Base-by-base conservation (phyloP, 75 land plant genomes). In the Selaginella moellendorffii region DNA sequence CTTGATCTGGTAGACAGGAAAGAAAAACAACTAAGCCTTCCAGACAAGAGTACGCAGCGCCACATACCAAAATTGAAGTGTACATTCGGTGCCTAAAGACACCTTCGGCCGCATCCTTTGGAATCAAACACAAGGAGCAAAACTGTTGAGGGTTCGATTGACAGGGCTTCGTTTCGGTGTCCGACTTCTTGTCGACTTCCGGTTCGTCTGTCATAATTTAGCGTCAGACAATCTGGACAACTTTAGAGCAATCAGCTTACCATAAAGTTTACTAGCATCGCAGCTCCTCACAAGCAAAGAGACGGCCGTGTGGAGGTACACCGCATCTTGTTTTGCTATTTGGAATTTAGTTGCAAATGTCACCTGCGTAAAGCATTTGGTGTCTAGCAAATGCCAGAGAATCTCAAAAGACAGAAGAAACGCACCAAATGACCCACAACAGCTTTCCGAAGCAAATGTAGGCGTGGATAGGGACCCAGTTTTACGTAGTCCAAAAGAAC, bases 1-100 rank as follows among this genome's bases (percentile, higher is more conserved):
- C 29, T 72, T 66, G 30, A 72, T 72, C 74, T 72, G 70, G 22
- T n/a, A n/a, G n/a, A n/a, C n/a, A n/a, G n/a, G n/a, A n/a, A n/a
- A n/a, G n/a, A n/a, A n/a, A n/a, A n/a, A n/a, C n/a, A n/a, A n/a
- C n/a, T n/a, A n/a, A n/a, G n/a, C n/a, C n/a, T n/a, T n/a, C n/a
- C n/a, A 36, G 46, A 36, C 46, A 36, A 36, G 29, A 27, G n/a
- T 18, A 1, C n/a, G 36, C 25, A 28, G 51, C 12, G 14, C n/a
- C 2, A 29, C 61, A 22, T 27, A 72, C 74, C 74, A 72, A 36
- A 8, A 72, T 46, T 65, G 71, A 54, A 31, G 51, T 67, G 31
- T 72, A 72, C 54, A 59, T 27, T 27, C 63, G 74, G 29, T 72
- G 74, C 28, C 54, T 72, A 31, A 72, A 59, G 10, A 72, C 52